Conservation (phyloP, 2,329 filamentous ascomycete species). For the Fusarium sp. region DNA sequence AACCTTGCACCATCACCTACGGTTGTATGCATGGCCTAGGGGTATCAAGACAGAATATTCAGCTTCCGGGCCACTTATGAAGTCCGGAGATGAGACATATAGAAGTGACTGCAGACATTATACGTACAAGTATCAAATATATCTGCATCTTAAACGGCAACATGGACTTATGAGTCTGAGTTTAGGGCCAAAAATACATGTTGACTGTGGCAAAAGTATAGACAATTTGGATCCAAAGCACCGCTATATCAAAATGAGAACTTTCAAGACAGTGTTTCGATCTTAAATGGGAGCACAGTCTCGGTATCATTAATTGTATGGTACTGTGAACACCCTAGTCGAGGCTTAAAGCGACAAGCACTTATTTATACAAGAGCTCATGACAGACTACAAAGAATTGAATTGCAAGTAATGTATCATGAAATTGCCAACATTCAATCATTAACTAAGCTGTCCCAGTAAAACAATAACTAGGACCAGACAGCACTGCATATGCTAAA, state of each 20-base stretch:
- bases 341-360: neutral
- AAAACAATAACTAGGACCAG: neutral
- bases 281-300: neutral
- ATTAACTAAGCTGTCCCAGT: neutral
- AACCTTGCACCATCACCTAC: neutral
- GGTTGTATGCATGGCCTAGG: no score
- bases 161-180: neutral
- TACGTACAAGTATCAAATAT: neutral
- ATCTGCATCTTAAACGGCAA: neutral
- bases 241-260: neutral
- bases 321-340: neutral
- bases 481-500: slow-evolving; percentile 19
- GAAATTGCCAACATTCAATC: neutral
- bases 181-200: neutral
- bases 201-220: no score
- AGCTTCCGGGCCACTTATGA: neutral
- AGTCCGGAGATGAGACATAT: neutral
- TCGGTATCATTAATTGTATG: no score
- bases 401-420: neutral
- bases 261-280: neutral
- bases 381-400: neutral
- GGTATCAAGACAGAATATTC: neutral
- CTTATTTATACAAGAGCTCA: no score
- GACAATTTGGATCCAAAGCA: no score
- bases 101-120: neutral